These are phyloP conservation scores for Asterophora lycoperdoides DNA, from an alignment of 768 basidiomycete genomes.

Conservation along the genomic window DNA sequence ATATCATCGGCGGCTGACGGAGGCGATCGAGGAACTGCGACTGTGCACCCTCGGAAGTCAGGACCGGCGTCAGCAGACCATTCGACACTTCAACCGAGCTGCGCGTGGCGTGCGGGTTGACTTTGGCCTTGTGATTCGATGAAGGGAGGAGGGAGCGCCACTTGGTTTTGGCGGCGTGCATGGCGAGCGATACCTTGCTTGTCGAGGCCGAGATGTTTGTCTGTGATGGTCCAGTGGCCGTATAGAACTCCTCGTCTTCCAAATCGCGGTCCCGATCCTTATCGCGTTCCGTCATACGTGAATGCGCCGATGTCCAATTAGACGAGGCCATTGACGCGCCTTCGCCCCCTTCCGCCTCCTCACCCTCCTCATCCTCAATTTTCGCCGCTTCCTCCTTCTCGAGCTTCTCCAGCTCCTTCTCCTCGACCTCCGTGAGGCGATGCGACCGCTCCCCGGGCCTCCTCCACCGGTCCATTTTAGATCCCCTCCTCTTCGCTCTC, in stretches of 20 bases:
- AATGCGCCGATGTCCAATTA: conserved; percentile 43
- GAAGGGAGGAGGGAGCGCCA: conserved; percentile 47
- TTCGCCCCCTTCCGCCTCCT: conserved; percentile 31
- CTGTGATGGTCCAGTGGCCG: conserved; percentile 24
- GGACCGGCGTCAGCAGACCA: conserved; percentile 4
- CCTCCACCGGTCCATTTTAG: conserved; percentile 33
- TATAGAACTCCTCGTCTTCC: conserved; percentile 37
- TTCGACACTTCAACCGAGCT: conserved; percentile 16
- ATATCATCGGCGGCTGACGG: conserved; percentile 26
- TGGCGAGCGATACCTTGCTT: conserved; percentile 34
- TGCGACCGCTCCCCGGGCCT: conserved; percentile 30
- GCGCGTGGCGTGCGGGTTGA: not conserved
- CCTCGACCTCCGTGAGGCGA: conserved; percentile 35
- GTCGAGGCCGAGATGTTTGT: conserved; percentile 24
- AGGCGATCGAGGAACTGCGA: conserved; percentile 10
- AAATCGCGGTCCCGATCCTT: conserved; percentile 29
- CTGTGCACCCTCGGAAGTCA: conserved; percentile 13
- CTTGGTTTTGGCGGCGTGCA: conserved; percentile 46
- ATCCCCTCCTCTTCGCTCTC: conserved; percentile 37
- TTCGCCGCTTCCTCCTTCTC: conserved; percentile 35
- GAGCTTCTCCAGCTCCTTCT: conserved; percentile 28
- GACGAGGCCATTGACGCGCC: conserved; percentile 54
- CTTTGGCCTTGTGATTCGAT: conserved; percentile 18
- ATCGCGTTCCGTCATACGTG: conserved; percentile 18
- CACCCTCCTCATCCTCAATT: conserved; percentile 19